Percentiles rank a stretch among this genome's conserved stretches.
Evolutionary conservation across 2,329 filamentous ascomycete genomes (phyloP).

Genomic region (Gyromitra esculenta): DNA sequence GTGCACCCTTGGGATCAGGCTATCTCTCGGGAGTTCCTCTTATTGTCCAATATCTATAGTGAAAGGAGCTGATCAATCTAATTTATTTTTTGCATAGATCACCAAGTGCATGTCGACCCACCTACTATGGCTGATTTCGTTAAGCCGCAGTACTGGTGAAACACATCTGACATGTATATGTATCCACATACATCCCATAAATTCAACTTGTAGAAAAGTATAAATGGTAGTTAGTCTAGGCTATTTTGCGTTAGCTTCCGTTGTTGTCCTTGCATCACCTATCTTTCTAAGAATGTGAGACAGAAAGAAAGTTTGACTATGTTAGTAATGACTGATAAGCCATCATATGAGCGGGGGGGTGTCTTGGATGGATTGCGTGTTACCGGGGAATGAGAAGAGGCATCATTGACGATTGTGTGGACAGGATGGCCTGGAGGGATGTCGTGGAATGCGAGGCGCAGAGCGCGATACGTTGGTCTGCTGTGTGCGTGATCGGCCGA

Average conservation of each 20-base stretch:
- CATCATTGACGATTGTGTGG: slow-evolving; percentile 34
- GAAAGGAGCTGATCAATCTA: background rate
- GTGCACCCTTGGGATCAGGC: background rate
- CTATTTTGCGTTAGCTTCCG: slow-evolving; percentile 33
- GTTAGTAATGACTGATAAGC: slow-evolving; percentile 38
- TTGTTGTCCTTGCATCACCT: slow-evolving; percentile 38
- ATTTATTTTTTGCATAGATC: slow-evolving; percentile 60
- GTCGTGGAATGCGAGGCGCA: slow-evolving; percentile 14
- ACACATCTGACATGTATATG: slow-evolving; percentile 27
- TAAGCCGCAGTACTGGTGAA: slow-evolving; percentile 90
- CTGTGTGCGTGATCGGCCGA: slow-evolving; percentile 36
- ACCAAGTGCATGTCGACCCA: slow-evolving; percentile 76
- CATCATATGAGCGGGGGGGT: slow-evolving; percentile 19
- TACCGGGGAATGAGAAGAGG: slow-evolving; percentile 36
- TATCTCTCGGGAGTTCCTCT: background rate
- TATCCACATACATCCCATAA: slow-evolving; percentile 30
- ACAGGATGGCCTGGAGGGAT: slow-evolving; percentile 14
- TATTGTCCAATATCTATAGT: slow-evolving; percentile 9
- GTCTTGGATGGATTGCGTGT: slow-evolving; percentile 34
- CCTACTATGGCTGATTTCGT: slow-evolving; percentile 98
- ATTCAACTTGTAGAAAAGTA: slow-evolving; percentile 41
- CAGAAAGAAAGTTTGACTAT: slow-evolving; percentile 43
- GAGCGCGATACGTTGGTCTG: slow-evolving; percentile 20
- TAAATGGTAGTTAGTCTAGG: slow-evolving; percentile 40
- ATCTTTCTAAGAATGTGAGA: slow-evolving; percentile 33